Base-by-base conservation (phyloP, 2,329 filamentous ascomycete genomes). In the Monilinia polystroma region DNA sequence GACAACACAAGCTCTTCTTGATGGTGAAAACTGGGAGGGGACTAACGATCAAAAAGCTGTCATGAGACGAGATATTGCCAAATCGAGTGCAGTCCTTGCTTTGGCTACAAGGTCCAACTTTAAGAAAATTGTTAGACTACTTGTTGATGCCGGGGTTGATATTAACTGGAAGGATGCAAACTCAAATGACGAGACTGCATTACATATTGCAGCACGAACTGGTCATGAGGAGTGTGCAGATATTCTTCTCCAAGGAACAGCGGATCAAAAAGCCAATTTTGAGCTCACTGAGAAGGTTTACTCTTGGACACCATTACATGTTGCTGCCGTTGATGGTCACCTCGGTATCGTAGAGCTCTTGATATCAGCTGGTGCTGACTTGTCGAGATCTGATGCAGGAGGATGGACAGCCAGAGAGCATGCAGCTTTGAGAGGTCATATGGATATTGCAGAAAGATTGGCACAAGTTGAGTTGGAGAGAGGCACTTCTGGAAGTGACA, bases 401-500 rank as follows among this genome's bases (percentile, higher is more conserved):
- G 94, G 94, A 11, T 99, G 95, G 95, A 95, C 91, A 3, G 90
- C 93, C 0, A 92, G 90, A 76, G 95, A 99, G 76, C 95, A 99
- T 77, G 94, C 95, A 32, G 90, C 93, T 0, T 80, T 99, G 63
- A 85, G 95, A 76, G 95, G 95, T 0, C 93, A 99, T 76, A 85
- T 98, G 71, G 82, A 85, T 1, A 93, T 98, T 74, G 91, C 93
- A 7, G 82, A 84, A 55, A 84, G 87, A 47, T 83, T 98, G 26
- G 85, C 84, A 16, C 84, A 71, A 29, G 72, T 69, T 43, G 68
- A 69, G 5, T 69, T 70, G 4, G 75, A 71, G n/a, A 68, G 43
- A 29, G 60, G 68, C 55, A 75, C 74, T 70, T 65, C 70, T 32
- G 69, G 71, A 32, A 75, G 78, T n/a, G 77, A 75, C 6, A 72